Conservation (phyloP, 805 yeast species). For the Candida golubevii region DNA sequence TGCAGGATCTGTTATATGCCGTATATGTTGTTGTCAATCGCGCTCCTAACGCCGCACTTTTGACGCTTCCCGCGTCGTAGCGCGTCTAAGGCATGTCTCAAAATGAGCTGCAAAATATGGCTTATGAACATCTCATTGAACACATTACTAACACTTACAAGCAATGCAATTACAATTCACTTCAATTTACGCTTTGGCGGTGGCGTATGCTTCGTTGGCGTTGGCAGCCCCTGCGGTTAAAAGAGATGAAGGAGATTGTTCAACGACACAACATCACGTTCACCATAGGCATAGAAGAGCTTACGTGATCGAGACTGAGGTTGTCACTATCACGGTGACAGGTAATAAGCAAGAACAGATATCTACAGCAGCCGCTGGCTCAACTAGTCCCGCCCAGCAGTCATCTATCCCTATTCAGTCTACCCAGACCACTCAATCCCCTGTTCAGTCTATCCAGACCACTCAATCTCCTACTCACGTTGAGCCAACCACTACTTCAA, state of each 20-base stretch:
- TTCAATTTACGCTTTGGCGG: slow-evolving; percentile 9
- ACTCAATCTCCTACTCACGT: not conserved
- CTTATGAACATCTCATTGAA: too few species aligned
- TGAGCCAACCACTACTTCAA: slow-evolving; percentile 13
- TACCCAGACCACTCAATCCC: not conserved
- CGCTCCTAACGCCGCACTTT: not conserved
- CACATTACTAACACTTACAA: not conserved
- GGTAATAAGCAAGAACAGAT: slow-evolving; percentile 41
- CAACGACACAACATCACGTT: slow-evolving; percentile 35
- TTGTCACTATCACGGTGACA: slow-evolving; percentile 35
- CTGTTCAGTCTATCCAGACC: not conserved
- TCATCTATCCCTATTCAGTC: not conserved
- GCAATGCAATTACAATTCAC: slow-evolving; percentile 14
- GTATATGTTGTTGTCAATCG: slow-evolving; percentile 4
- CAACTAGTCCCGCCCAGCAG: not conserved
- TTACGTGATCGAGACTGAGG: slow-evolving; percentile 47
- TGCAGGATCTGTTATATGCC: not conserved
- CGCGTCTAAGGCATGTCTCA: too few species aligned
- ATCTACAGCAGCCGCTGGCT: slow-evolving; percentile 5
- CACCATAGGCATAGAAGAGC: slow-evolving; percentile 63
- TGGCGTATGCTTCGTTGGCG: slow-evolving; percentile 12
- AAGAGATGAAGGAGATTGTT: slow-evolving; percentile 14
- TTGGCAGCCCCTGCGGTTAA: slow-evolving; percentile 17
- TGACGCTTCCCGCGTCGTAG: too few species aligned
- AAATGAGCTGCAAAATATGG: too few species aligned